Percentiles rank a stretch among this genome's conserved stretches.
Conservation (phyloP, 192 early-diverging fungal genomes). For the Hyaloraphidium curvatum region DNA sequence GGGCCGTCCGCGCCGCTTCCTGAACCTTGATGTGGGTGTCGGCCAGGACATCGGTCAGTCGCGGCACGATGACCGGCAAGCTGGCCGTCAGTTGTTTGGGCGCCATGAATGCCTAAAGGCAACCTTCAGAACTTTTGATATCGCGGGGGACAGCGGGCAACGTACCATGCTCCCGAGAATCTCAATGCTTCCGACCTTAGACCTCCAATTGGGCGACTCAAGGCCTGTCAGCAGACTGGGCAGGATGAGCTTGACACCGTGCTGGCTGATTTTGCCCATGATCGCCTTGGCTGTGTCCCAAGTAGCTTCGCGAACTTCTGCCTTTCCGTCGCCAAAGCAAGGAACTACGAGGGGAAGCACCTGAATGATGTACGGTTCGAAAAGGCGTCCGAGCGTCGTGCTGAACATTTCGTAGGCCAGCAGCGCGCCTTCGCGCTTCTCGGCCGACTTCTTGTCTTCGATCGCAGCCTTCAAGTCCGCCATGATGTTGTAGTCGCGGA, state of each 20-base stretch:
- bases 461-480: conserved; percentile 54
- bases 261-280: conserved; percentile 84
- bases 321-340: conserved; percentile 67
- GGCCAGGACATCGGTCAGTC: conserved; percentile 73
- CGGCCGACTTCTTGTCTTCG: conserved; percentile 52
- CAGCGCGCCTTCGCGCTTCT: conserved; percentile 75
- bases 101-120: conserved; percentile 51
- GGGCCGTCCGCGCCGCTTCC: conserved; percentile 59
- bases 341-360: conserved; percentile 71
- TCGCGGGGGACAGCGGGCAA: background rate
- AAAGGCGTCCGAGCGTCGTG: conserved; percentile 56
- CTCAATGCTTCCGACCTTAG: conserved; percentile 93
- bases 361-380: conserved; percentile 88
- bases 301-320: conserved; percentile 79
- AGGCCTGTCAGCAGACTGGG: conserved; percentile 75
- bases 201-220: conserved; percentile 78
- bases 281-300: conserved; percentile 73
- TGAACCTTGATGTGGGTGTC: conserved; percentile 89
- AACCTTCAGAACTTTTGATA: background rate
- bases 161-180: conserved; percentile 67
- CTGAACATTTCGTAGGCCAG: conserved; percentile 87
- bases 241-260: conserved; percentile 91
- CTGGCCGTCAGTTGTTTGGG: conserved; percentile 84
- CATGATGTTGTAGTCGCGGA: conserved; percentile 75
- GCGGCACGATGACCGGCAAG: conserved; percentile 78